Evolutionary conservation across 108 stramenopile species (phyloP), one percentile per base, ranked within the genome.

Genomic region (Chaetoceros muelleri): DNA sequence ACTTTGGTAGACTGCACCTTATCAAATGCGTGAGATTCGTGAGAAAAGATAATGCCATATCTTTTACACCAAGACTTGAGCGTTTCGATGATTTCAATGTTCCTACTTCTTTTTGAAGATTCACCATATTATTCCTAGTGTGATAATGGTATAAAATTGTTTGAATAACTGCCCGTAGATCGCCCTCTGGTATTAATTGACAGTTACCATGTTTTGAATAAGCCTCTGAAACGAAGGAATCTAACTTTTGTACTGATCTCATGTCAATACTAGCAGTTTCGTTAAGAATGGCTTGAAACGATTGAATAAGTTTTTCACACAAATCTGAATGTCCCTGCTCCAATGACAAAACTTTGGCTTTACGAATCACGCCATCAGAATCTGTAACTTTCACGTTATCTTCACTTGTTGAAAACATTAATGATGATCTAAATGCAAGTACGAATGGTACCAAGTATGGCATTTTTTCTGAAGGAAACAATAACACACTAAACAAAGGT

Each of bases 361-460:
- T 40, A 10, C 13, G 5, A 10, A 40, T 13, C 5, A 5, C 13
- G 5, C 34, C 34, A 13, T 40, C 34, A 13, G 8, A 40, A 10
- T 40, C 13, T 13, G 8, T 13, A 40, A 40, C 34, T 13, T 40
- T 40, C 13, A 40, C 13, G n/a, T n/a, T n/a, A 10, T 40, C 34
- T 10, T 40, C 13, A 40, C 13, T 40, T 40, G 34, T 40, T 5
- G 34, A 10, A 5, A 40, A 40, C 8, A 10, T 40, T 13, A 40
- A 40, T 13, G 34, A 40, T 40, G 34, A 40, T 40, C 58, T 30
- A 48, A 71, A 80, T 2, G 71, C 72, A 62, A 64, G 73, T 13
- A 59, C 40, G 58, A 80, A 76, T 7, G 79, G 79, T 28, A 80
- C 65, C 7, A 81, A 22, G 46, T 74, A 81, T 1, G 80, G 71